Evolutionary conservation across 1,284 basidiomycete species (phyloP).

Genomic region (Malassezia psittaci): DNA sequence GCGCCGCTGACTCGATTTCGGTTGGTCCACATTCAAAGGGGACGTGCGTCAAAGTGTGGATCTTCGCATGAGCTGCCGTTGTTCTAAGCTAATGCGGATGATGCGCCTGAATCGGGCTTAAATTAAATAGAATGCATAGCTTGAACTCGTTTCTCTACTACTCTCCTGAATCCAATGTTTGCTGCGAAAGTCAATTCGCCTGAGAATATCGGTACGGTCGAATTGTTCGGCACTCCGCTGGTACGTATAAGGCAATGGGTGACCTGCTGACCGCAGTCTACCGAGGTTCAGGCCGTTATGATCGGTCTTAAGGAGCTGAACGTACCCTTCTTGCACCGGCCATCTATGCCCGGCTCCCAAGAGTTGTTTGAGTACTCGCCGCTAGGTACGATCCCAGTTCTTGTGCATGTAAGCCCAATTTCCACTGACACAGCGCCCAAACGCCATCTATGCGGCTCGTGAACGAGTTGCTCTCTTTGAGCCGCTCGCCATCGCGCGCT

Average conservation of each 20-base stretch:
- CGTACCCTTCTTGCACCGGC: conserved; percentile 10
- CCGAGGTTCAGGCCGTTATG: conserved; percentile 7
- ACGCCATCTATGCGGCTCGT: conserved; percentile 8
- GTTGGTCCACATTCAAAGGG: background rate
- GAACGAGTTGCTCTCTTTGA: conserved; percentile 12
- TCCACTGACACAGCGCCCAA: conserved; percentile 4
- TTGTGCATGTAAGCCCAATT: conserved; percentile 5
- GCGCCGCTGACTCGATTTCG: background rate
- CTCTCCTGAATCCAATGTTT: conserved; percentile 1
- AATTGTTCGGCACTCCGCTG: conserved; percentile 12
- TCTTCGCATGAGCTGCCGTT: background rate
- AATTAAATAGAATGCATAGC: conserved; percentile 1
- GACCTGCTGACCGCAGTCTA: conserved; percentile 1
- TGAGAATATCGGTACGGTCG: conserved; percentile 14
- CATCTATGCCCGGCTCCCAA: conserved; percentile 5
- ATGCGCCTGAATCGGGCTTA: background rate
- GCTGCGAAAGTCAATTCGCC: conserved; percentile 1
- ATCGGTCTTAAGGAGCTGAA: conserved; percentile 14
- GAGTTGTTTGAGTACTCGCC: conserved; percentile 8
- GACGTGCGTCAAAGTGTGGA: background rate
- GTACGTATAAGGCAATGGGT: background rate
- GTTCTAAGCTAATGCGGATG: background rate
- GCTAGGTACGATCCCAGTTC: conserved; percentile 13
- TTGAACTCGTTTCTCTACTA: background rate
- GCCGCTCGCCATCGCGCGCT: conserved; percentile 9